phyloP scores from a whole-genome alignment of 805 yeast genomes.

The Starmerella davenportii region DNA sequence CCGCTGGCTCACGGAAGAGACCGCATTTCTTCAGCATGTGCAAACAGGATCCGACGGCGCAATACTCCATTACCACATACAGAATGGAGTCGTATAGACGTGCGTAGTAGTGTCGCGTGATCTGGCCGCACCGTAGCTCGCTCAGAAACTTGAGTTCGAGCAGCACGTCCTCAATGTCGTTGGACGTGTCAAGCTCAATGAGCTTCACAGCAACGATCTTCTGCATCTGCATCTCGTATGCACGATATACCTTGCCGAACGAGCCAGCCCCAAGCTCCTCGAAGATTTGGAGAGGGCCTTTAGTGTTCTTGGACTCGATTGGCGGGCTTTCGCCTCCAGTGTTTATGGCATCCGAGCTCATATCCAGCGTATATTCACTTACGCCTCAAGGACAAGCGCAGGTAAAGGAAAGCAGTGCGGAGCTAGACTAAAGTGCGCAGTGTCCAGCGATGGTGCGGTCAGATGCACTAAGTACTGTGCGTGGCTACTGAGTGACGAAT shows the following conservation, averaged over 20 bases:
- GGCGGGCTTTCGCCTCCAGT: too few species aligned
- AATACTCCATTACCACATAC: constrained; percentile 88
- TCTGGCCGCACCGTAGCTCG: constrained; percentile 42
- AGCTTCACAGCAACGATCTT: constrained; percentile 68
- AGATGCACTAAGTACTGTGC: too few species aligned
- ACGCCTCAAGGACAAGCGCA: too few species aligned
- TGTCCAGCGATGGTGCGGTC: too few species aligned
- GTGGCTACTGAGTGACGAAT: too few species aligned
- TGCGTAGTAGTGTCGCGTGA: constrained; percentile 52
- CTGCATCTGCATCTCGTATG: constrained; percentile 23
- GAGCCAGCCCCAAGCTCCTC: constrained; percentile 17
- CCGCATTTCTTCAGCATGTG: constrained; percentile 41
- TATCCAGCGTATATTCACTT: background rate
- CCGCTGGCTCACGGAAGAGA: constrained; percentile 38
- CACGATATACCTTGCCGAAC: constrained; percentile 18
- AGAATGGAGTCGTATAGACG: constrained; percentile 45
- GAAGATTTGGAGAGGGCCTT: constrained; percentile 5
- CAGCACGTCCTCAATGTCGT: constrained; percentile 48
- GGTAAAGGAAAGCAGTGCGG: too few species aligned
- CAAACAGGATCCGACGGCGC: constrained; percentile 86
- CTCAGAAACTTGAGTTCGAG: constrained; percentile 67
- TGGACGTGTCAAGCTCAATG: constrained; percentile 59
- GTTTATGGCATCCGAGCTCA: background rate
- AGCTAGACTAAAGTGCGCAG: too few species aligned
- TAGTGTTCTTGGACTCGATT: background rate